Evolutionary conservation across 441 rosid species (phyloP).

Genomic region (Gossypium schwendimanii): DNA sequence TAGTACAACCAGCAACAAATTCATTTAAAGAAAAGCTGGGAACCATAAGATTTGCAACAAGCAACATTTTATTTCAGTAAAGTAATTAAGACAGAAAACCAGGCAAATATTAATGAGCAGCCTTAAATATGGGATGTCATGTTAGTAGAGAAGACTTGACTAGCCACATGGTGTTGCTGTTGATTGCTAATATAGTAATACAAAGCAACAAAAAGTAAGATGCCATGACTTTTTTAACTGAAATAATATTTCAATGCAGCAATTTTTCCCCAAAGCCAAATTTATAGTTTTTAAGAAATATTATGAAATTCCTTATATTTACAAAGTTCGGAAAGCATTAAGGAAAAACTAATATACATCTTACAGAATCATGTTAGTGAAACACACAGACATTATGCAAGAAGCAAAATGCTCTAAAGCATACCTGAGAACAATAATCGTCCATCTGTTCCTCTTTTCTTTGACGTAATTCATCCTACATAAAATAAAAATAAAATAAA

Average conservation of each 20-base stretch:
- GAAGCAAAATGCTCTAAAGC: constrained; percentile 17
- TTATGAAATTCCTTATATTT: not conserved
- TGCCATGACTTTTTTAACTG: not conserved
- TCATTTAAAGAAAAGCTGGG: not conserved
- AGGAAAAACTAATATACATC: not conserved
- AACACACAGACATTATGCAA: constrained; percentile 1
- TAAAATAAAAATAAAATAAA: not conserved
- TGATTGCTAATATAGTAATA: not conserved
- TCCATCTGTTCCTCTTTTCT: constrained; percentile 91
- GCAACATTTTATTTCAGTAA: not conserved
- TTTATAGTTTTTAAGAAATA: not conserved
- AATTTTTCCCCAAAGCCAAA: not conserved
- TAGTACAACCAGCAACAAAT: not conserved
- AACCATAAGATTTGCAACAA: not conserved
- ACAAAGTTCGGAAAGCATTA: not conserved
- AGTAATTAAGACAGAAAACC: not conserved
- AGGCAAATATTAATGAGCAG: not conserved
- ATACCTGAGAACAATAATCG: constrained; percentile 95
- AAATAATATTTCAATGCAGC: not conserved
- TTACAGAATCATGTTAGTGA: not conserved
- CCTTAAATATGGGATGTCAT: not conserved
- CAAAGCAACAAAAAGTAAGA: not conserved
- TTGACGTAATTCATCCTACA: constrained; percentile 83
- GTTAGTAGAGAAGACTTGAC: not conserved
- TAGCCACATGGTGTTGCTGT: not conserved